Evolutionary conservation across 2,329 filamentous ascomycete genomes (phyloP), one percentile per base, ranked within the genome.

Genomic region (Penicillium brevicompactum): DNA sequence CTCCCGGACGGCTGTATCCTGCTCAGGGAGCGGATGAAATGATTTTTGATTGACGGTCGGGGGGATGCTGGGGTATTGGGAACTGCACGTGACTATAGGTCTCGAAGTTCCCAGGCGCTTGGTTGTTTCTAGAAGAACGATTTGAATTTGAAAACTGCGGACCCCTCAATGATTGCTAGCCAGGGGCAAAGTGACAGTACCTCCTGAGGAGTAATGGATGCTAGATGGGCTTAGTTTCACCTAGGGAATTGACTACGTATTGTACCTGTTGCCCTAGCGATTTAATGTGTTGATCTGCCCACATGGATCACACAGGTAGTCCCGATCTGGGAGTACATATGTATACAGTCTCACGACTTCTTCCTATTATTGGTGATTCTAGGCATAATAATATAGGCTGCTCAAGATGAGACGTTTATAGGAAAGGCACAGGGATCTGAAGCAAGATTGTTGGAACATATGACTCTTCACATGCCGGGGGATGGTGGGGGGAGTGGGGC

Each of bases 1-100:
- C 24, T 24, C 24, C 24, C 24, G 24, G 24, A 24, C 24, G 24
- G 24, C 24, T 24, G 24, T 24, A 24, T 46, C 45, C 41, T 56
- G 54, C 54, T 56, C 46, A 53, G 54, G 42, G 24, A 49, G 54
- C 46, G 16, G 41, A 43, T 38, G 46, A 34, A 49, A 56, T 48
- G 41, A 45, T n/a, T 49, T 45, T 52, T n/a, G 16, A 18, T 42
- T 4, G 21, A 41, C 46, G 2, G n/a, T 41, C 7, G 22, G 38
- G 48, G 53, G 48, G 44, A 27, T 55, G 21, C 38, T 51, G 41
- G 38, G 53, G 47, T 51, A 55, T 55, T 55, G 21, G 53, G 42
- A 24, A 24, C 24, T 24, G 24, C 24, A 24, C 24, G 24, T 24
- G 24, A 24, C 6, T 3, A 24, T 24, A 24, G 24, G 24, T 24